These are phyloP conservation scores for Pythium brachiatum DNA, from an alignment of 352 stramenopile species.

Conservation along the genomic window DNA sequence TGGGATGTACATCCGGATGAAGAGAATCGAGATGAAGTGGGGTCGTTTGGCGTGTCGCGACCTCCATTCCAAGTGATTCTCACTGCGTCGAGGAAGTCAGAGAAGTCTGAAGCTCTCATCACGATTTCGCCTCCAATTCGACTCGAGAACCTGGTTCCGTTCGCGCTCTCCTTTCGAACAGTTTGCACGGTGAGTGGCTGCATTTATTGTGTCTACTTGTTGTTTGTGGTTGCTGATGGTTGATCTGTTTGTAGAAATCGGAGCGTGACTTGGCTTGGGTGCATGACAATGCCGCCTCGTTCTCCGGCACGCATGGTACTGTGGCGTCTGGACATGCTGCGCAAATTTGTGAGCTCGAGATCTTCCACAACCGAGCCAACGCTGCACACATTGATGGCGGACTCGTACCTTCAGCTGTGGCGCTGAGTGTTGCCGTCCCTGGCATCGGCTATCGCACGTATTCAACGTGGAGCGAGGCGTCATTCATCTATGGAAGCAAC, in stretches of 20 bases:
- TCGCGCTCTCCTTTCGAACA: conserved; percentile 67
- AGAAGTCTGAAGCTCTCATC: conserved; percentile 74
- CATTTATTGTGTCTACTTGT: conserved; percentile 4
- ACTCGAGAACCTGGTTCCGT: conserved; percentile 76
- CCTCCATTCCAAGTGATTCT: conserved; percentile 77
- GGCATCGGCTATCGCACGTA: conserved; percentile 54
- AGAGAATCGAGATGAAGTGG: conserved; percentile 2
- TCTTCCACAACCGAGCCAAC: conserved; percentile 45
- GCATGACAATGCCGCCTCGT: conserved; percentile 60
- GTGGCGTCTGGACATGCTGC: conserved; percentile 55
- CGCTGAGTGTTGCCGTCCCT: conserved; percentile 69
- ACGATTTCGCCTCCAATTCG: conserved; percentile 63
- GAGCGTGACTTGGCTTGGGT: conserved; percentile 62
- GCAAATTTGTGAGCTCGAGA: conserved; percentile 67
- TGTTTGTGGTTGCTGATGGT: neutral
- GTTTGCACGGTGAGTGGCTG: conserved; percentile 52
- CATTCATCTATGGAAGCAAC: conserved; percentile 71
- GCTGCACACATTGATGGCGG: conserved; percentile 24
- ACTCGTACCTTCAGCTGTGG: conserved; percentile 61
- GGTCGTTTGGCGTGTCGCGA: conserved; percentile 42
- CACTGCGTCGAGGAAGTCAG: conserved; percentile 65
- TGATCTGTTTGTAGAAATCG: conserved; percentile 43
- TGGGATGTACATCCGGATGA: conserved; percentile 60
- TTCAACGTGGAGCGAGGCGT: conserved; percentile 49
- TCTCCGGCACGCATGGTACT: conserved; percentile 52